phyloP scores from a whole-genome alignment of 768 basidiomycete genomes.

The Trametopsis cervina region DNA sequence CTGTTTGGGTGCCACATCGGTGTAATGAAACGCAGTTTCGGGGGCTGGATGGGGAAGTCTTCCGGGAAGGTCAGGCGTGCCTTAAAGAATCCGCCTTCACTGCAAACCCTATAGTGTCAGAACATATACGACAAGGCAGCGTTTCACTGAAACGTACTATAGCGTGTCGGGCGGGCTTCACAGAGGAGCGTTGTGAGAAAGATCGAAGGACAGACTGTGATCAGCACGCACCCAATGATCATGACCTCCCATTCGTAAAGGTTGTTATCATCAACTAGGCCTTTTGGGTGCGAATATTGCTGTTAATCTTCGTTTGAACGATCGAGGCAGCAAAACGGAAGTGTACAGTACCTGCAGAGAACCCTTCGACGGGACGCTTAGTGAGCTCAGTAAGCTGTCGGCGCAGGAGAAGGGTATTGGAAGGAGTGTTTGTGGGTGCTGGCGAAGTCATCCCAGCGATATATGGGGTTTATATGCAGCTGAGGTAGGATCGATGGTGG shows the following conservation, averaged over 20 bases:
- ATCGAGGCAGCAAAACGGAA: slow-evolving; percentile 7
- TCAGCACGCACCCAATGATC: slow-evolving; percentile 72
- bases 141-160: slow-evolving; percentile 64
- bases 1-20: slow-evolving; percentile 99
- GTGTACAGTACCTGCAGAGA: slow-evolving; percentile 72
- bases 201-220: neutral
- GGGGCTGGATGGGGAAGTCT: slow-evolving; percentile 86
- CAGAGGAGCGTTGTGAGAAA: slow-evolving; percentile 8
- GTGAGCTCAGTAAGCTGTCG: slow-evolving; percentile 81
- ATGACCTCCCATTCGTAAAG: slow-evolving; percentile 96
- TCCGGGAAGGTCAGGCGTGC: slow-evolving; percentile 83
- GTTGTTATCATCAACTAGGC: slow-evolving; percentile 92
- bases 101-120: slow-evolving; percentile 26
- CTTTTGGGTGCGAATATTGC: slow-evolving; percentile 32
- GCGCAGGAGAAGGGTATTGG: slow-evolving; percentile 57
- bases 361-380: slow-evolving; percentile 92
- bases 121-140: neutral
- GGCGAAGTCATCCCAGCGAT: slow-evolving; percentile 10
- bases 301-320: slow-evolving; percentile 19
- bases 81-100: slow-evolving; percentile 96
- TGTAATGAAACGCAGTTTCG: slow-evolving; percentile 94
- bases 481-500: slow-evolving; percentile 3
- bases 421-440: slow-evolving; percentile 15
- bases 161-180: slow-evolving; percentile 92
- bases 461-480: neutral